Evolutionary conservation across 257 asterid species (phyloP).

Genomic region (Capsicum chinense): DNA sequence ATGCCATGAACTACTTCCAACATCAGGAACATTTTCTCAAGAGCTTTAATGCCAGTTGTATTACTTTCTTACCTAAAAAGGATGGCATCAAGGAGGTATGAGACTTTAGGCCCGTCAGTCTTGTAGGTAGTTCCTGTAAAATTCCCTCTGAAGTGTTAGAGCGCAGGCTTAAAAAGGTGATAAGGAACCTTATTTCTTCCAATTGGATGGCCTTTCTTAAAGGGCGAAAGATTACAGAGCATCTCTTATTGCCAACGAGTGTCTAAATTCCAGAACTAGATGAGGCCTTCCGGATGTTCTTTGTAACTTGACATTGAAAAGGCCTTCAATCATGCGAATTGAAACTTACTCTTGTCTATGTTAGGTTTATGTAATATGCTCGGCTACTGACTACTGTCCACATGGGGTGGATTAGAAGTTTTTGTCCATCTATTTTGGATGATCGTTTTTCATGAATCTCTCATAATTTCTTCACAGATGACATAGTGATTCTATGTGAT

Average conservation of each 20-base stretch:
- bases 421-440: not conserved
- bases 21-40: not conserved
- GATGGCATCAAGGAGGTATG: constrained; percentile 6
- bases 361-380: not conserved
- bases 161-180: not conserved
- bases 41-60: not conserved
- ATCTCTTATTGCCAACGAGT: not conserved
- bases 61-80: not conserved
- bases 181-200: not conserved
- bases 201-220: not conserved
- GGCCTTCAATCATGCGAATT: not conserved
- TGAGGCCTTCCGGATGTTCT: not conserved
- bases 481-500: not conserved
- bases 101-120: constrained; percentile 14
- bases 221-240: not conserved
- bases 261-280: not conserved
- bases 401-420: not conserved
- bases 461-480: constrained; percentile 1
- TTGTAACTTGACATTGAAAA: not conserved
- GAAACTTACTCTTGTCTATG: not conserved
- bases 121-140: constrained; percentile 4
- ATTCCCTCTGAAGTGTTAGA: not conserved
- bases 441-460: not conserved
- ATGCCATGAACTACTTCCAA: not conserved
- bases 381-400: not conserved